Percentiles rank a stretch among this genome's conserved stretches.
These are phyloP conservation scores for Catunica adiposa DNA, from an alignment of 2,329 filamentous ascomycete genomes.

Conservation along the genomic window DNA sequence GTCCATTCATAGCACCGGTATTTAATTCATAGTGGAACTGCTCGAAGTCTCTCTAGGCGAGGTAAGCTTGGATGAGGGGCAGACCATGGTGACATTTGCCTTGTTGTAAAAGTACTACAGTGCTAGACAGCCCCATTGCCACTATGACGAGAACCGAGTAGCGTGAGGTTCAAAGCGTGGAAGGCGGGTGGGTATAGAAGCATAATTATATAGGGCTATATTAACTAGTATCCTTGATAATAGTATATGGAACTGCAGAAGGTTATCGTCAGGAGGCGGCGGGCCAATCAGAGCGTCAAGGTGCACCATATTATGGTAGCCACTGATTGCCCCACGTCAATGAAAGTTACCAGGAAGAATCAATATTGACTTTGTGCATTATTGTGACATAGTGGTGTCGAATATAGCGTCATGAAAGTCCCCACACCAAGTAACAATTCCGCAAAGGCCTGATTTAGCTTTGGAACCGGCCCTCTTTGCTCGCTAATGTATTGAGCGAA, in stretches of 20 bases:
- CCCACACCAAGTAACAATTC: no score
- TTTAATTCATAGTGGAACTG: background rate
- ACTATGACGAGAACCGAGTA: background rate
- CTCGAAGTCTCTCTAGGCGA: background rate
- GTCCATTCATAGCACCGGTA: background rate
- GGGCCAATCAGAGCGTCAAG: background rate
- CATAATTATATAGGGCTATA: background rate
- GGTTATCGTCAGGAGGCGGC: background rate
- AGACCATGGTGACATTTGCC: background rate
- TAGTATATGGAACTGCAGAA: background rate
- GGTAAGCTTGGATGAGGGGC: background rate
- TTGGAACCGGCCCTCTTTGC: no score
- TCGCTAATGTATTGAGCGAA: no score
- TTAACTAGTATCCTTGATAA: background rate
- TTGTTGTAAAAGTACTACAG: background rate
- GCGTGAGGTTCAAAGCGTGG: background rate
- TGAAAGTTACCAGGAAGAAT: background rate
- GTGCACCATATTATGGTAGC: background rate
- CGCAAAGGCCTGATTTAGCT: no score
- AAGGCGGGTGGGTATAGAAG: background rate
- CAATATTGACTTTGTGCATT: background rate
- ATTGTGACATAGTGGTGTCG: background rate
- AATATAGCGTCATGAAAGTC: background rate
- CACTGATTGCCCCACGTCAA: background rate
- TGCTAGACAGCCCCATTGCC: background rate